Evolutionary conservation across 768 basidiomycete species (phyloP).

Genomic region (Leccinum incarnatum): DNA sequence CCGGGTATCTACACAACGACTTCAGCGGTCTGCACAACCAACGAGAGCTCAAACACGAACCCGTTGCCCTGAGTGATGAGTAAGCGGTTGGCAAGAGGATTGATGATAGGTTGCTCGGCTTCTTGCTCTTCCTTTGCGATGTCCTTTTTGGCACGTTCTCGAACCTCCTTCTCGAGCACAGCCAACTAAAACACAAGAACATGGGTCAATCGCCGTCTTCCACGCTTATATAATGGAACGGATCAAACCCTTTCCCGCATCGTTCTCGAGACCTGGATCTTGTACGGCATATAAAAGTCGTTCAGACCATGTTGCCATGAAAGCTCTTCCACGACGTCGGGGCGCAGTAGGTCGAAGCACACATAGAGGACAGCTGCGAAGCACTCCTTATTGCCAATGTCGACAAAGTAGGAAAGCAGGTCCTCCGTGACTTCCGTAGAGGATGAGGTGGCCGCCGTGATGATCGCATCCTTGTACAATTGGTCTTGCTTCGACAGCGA

Average conservation of each 20-base stretch:
- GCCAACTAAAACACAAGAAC: constrained; percentile 48
- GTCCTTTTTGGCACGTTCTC: constrained; percentile 84
- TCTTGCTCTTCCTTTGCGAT: constrained; percentile 87
- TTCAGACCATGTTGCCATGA: constrained; percentile 96
- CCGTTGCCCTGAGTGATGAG: constrained; percentile 76
- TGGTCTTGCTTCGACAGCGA: constrained; percentile 94
- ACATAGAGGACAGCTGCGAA: constrained; percentile 87
- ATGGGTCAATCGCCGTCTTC: constrained; percentile 8
- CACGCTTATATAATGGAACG: neutral
- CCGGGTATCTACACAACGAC: constrained; percentile 45
- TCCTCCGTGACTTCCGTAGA: constrained; percentile 94
- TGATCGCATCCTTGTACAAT: constrained; percentile 93
- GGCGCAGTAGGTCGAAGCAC: constrained; percentile 93
- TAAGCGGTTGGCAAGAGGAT: constrained; percentile 57
- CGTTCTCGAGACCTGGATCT: constrained; percentile 81
- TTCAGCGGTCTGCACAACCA: constrained; percentile 2
- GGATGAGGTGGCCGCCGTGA: constrained; percentile 83
- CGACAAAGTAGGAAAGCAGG: constrained; percentile 92
- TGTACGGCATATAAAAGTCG: constrained; percentile 98
- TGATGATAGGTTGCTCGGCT: constrained; percentile 83
- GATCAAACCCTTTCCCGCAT: constrained; percentile 65
- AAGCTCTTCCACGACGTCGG: constrained; percentile 90
- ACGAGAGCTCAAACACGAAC: constrained; percentile 25
- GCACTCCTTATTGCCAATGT: constrained; percentile 98
- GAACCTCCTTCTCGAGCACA: constrained; percentile 83